A percentile compares a stretch with the other conserved stretches of the same genome.
phyloP scores from a whole-genome alignment of 352 stramenopile species.

The Lagenidium giganteum region DNA sequence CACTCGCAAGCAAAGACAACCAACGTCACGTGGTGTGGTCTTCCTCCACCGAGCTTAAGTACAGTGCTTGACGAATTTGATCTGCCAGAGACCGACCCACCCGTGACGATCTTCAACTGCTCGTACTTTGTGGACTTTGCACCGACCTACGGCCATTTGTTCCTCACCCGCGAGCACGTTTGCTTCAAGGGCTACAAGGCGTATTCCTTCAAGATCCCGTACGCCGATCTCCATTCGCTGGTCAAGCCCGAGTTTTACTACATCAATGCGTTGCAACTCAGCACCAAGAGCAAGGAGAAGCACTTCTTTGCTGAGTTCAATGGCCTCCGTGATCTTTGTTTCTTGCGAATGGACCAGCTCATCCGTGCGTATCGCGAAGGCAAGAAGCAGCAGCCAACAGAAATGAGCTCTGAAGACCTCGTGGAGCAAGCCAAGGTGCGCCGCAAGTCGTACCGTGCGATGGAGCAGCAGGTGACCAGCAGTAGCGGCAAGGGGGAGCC shows the following conservation, averaged over 20 bases:
- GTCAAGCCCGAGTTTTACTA: conserved; percentile 83
- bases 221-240: conserved; percentile 52
- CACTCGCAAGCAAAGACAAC: conserved; percentile 55
- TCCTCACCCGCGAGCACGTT: conserved; percentile 61
- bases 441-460: conserved; percentile 46
- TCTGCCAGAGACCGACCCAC: conserved; percentile 31
- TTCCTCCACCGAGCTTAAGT: conserved; percentile 28
- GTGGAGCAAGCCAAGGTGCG: conserved; percentile 49
- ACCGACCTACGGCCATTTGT: conserved; percentile 68
- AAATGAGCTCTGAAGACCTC: conserved; percentile 15
- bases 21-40: conserved; percentile 60
- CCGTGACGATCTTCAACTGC: conserved; percentile 72
- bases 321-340: conserved; percentile 64
- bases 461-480: conserved; percentile 24
- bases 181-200: conserved; percentile 57
- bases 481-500: no score
- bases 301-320: conserved; percentile 83
- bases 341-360: conserved; percentile 64
- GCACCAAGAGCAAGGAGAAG: conserved; percentile 60
- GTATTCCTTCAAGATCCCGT: conserved; percentile 53
- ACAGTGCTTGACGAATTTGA: conserved; percentile 37
- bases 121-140: conserved; percentile 67
- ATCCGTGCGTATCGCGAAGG: conserved; percentile 58
- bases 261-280: conserved; percentile 77
- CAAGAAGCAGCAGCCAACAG: conserved; percentile 20